Evolutionary conservation across 2,329 filamentous ascomycete species (phyloP).

Genomic region (Zymoseptoria ardabiliae): DNA sequence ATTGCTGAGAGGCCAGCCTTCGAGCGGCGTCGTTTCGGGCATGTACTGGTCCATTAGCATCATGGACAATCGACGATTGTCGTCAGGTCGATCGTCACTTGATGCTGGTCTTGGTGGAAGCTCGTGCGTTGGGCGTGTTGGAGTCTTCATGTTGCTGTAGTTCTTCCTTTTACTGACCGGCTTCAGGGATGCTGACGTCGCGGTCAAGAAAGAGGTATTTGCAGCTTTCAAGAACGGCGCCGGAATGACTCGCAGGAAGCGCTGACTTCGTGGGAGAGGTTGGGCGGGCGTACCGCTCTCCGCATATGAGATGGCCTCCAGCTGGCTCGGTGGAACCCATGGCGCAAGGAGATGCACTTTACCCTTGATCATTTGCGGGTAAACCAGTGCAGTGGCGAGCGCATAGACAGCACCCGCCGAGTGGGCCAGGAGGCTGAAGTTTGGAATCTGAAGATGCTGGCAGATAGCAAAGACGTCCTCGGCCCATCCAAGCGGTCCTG

Average conservation of each 20-base stretch:
- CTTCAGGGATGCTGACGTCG: constrained; percentile 57
- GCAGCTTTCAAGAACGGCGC: constrained; percentile 88
- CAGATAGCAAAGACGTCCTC: constrained; percentile 91
- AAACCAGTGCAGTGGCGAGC: constrained; percentile 84
- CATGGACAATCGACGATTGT: constrained; percentile 39
- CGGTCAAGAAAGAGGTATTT: constrained; percentile 91
- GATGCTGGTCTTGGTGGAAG: constrained; percentile 14
- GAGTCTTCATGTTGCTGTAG: constrained; percentile 11
- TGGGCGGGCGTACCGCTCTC: constrained; percentile 61
- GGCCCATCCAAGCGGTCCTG: constrained; percentile 81
- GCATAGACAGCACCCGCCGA: constrained; percentile 98
- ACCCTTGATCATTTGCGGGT: constrained; percentile 92
- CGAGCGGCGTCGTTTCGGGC: constrained; percentile 31
- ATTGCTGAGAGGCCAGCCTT: constrained; percentile 22
- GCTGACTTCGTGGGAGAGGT: constrained; percentile 83
- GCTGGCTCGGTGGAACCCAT: constrained; percentile 94
- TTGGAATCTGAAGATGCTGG: constrained; percentile 81
- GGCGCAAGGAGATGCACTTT: constrained; percentile 90
- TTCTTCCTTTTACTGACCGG: constrained; percentile 24
- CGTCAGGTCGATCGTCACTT: constrained; percentile 21
- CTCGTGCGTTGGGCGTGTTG: constrained; percentile 7
- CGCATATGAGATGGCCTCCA: constrained; percentile 58
- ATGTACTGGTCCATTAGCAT: constrained; percentile 44
- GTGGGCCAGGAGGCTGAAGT: constrained; percentile 93
- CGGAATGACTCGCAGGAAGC: constrained; percentile 81